These are phyloP conservation scores for Linum usitatissimum DNA, from an alignment of 345 rosid genomes.

Conservation along the genomic window DNA sequence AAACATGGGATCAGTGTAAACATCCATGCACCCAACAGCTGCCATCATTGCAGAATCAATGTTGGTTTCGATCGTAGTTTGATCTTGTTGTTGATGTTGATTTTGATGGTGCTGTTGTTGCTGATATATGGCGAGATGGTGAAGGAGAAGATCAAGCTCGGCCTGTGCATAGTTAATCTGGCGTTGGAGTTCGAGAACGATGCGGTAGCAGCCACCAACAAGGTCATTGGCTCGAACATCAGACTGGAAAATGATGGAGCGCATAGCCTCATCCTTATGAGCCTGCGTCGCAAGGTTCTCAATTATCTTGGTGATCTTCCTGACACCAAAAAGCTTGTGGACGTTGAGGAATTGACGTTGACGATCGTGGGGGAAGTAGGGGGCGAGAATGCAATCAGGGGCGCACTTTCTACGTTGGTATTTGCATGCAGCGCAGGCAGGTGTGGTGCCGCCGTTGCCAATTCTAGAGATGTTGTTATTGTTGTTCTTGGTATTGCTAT, in stretches of 20 bases:
- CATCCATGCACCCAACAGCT: background rate
- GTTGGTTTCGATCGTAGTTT: background rate
- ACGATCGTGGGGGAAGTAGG: slow-evolving; percentile 83
- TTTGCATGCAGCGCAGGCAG: slow-evolving; percentile 88
- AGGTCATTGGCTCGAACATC: slow-evolving; percentile 86
- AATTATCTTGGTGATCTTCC: slow-evolving; percentile 82
- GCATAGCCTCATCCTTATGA: slow-evolving; percentile 77
- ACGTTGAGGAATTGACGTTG: slow-evolving; percentile 84
- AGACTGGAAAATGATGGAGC: slow-evolving; percentile 71
- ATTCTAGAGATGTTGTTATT: background rate
- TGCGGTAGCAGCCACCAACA: slow-evolving; percentile 63
- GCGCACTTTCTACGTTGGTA: slow-evolving; percentile 90
- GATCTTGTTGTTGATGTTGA: background rate
- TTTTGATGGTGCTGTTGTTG: background rate
- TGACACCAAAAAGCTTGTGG: slow-evolving; percentile 84
- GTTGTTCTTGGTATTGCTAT: background rate
- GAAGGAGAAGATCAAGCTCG: slow-evolving; percentile 68
- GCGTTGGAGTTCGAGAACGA: slow-evolving; percentile 53
- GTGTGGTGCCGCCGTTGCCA: background rate
- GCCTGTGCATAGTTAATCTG: slow-evolving; percentile 57
- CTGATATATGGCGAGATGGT: slow-evolving; percentile 41
- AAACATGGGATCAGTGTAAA: background rate
- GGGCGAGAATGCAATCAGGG: slow-evolving; percentile 91
- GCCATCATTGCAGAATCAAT: background rate
- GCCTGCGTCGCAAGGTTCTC: slow-evolving; percentile 38